Evolutionary conservation across 2,329 filamentous ascomycete genomes (phyloP).

Genomic region (Pestalotiopsis sp.): DNA sequence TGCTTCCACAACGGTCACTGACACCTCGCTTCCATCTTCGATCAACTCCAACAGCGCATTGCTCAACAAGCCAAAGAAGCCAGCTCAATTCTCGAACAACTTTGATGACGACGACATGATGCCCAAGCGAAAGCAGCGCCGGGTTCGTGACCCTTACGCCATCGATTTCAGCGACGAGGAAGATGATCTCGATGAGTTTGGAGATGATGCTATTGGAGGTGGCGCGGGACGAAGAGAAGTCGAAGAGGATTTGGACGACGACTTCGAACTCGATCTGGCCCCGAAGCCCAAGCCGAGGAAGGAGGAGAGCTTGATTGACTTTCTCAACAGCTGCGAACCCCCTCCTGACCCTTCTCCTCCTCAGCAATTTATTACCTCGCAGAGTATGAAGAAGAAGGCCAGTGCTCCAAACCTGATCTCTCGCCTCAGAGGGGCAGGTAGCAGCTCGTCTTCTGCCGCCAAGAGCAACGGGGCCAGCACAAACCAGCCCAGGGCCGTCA

Average conservation of each 20-base stretch:
- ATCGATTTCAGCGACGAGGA: constrained; percentile 80
- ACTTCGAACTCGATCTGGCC: constrained; percentile 51
- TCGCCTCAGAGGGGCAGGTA: constrained; percentile 48
- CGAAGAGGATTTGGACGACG: constrained; percentile 36
- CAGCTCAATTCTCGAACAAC: constrained; percentile 37
- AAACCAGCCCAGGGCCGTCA: constrained; percentile 10
- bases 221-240: background rate
- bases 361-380: constrained; percentile 36
- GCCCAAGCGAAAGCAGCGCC: constrained; percentile 74
- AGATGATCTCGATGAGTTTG: constrained; percentile 48
- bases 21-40: constrained; percentile 65
- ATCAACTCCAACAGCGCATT: constrained; percentile 78
- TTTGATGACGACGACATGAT: constrained; percentile 58
- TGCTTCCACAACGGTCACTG: constrained; percentile 59
- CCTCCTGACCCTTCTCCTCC: constrained; percentile 52
- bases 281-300: constrained; percentile 46
- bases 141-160: constrained; percentile 89
- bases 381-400: constrained; percentile 59
- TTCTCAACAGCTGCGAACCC: constrained; percentile 70
- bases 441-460: constrained; percentile 19
- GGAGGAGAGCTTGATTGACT: constrained; percentile 75
- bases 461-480: constrained; percentile 22
- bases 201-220: constrained; percentile 33
- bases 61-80: constrained; percentile 46
- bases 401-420: constrained; percentile 65